phyloP scores from a whole-genome alignment of 2,329 filamentous ascomycete species.

The Curvularia lunata region DNA sequence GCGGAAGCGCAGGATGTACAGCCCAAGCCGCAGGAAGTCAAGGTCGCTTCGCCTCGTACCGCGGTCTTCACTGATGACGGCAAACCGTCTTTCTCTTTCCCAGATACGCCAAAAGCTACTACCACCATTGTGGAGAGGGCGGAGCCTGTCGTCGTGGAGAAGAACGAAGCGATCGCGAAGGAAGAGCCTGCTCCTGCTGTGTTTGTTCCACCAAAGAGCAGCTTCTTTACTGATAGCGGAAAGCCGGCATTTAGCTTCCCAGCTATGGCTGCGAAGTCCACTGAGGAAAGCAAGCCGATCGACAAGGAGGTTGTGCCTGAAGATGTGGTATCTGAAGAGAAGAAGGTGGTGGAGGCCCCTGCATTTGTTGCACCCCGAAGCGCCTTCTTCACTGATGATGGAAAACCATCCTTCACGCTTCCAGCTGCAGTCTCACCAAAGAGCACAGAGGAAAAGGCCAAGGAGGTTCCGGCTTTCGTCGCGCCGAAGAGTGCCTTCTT shows the following conservation, averaged over 20 bases:
- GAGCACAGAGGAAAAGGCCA: neutral
- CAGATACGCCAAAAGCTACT: neutral
- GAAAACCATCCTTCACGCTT: slow-evolving; percentile 6
- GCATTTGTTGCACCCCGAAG: neutral
- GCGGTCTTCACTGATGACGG: slow-evolving; percentile 11
- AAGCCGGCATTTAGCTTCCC: slow-evolving; percentile 8
- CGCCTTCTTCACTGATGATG: slow-evolving; percentile 15
- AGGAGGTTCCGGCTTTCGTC: neutral
- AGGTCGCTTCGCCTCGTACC: slow-evolving; percentile 1
- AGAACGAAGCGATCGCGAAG: neutral
- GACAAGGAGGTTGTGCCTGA: neutral
- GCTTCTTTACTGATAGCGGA: slow-evolving; percentile 16
- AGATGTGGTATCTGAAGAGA: neutral
- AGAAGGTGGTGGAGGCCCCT: neutral
- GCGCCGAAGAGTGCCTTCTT: neutral
- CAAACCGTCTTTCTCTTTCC: slow-evolving; percentile 10
- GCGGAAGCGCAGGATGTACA: neutral
- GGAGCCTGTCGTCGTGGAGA: neutral
- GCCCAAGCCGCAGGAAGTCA: slow-evolving; percentile 6
- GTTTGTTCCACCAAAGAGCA: slow-evolving; percentile 2
- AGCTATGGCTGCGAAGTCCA: neutral
- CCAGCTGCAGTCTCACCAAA: neutral
- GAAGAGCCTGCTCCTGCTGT: neutral
- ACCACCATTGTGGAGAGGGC: neutral
- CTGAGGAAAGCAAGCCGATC: neutral